Percentiles rank a stretch among this genome's conserved stretches.
These are phyloP conservation scores for Amylocarpus encephaloides DNA, from an alignment of 2,329 filamentous ascomycete species.

Conservation along the genomic window DNA sequence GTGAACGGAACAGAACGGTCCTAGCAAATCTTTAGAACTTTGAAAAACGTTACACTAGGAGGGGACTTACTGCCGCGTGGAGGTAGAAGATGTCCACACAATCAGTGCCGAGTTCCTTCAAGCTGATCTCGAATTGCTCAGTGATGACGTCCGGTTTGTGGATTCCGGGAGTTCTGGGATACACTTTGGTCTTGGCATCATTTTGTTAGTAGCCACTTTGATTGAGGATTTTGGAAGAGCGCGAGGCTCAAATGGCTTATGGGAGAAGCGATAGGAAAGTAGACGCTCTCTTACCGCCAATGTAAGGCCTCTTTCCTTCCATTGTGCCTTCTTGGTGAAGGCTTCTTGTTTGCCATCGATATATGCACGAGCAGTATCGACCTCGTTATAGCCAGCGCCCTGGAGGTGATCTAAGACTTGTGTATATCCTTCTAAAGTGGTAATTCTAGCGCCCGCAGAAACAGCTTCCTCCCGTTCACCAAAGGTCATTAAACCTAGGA, in stretches of 20 bases:
- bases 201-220: not conserved
- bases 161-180: constrained; percentile 51
- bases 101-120: constrained; percentile 67
- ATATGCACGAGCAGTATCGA: constrained; percentile 78
- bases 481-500: constrained; percentile 85
- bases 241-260: not conserved
- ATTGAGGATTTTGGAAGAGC: too few relatives aligned
- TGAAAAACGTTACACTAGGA: not conserved
- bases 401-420: constrained; percentile 70
- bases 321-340: constrained; percentile 67
- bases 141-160: constrained; percentile 61
- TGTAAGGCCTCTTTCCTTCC: constrained; percentile 71
- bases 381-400: constrained; percentile 71
- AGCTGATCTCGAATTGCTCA: constrained; percentile 57
- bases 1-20: constrained; percentile 66
- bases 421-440: constrained; percentile 59
- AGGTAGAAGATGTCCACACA: constrained; percentile 74
- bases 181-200: constrained; percentile 57
- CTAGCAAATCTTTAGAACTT: constrained; percentile 11
- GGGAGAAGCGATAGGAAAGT: not conserved
- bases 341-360: constrained; percentile 68
- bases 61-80: constrained; percentile 49
- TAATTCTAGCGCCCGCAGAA: constrained; percentile 62
- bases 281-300: constrained; percentile 44
- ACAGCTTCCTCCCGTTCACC: constrained; percentile 52